Evolutionary conservation across 768 basidiomycete genomes (phyloP).

Genomic region (Mycena maculata): DNA sequence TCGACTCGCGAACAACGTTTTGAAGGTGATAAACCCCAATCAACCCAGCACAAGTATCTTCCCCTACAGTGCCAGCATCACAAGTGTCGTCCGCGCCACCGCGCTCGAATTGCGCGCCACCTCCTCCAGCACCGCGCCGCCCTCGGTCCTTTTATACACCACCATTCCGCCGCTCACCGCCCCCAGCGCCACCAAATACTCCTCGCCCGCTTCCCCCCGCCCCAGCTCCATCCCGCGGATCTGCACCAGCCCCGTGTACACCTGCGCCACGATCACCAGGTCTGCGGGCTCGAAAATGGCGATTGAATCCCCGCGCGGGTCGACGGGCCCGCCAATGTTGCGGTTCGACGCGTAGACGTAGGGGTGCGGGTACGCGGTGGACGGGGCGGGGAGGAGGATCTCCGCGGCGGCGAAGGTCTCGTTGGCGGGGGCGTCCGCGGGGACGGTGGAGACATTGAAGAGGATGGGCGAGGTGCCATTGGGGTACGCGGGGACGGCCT

Average conservation of each 20-base stretch:
- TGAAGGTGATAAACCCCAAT: no score
- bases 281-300: constrained; percentile 64
- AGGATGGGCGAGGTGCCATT: constrained; percentile 63
- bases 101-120: constrained; percentile 64
- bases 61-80: not conserved
- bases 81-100: constrained; percentile 54
- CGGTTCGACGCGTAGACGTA: constrained; percentile 79
- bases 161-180: constrained; percentile 66
- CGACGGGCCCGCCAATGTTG: constrained; percentile 63
- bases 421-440: constrained; percentile 52
- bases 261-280: constrained; percentile 55
- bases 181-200: constrained; percentile 65
- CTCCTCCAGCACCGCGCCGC: constrained; percentile 61
- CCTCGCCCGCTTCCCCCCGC: constrained; percentile 58
- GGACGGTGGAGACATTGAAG: constrained; percentile 62
- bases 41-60: no score
- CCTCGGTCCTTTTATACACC: constrained; percentile 62
- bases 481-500: constrained; percentile 63
- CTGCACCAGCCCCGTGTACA: constrained; percentile 73
- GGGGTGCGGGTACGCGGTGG: constrained; percentile 57
- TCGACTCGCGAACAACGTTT: no score
- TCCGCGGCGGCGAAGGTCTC: constrained; percentile 68
- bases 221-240: constrained; percentile 76
- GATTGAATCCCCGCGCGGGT: constrained; percentile 69
- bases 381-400: constrained; percentile 67